These are phyloP conservation scores for Termitomyces bulborhizus DNA, from an alignment of 768 basidiomycete species.

Conservation along the genomic window DNA sequence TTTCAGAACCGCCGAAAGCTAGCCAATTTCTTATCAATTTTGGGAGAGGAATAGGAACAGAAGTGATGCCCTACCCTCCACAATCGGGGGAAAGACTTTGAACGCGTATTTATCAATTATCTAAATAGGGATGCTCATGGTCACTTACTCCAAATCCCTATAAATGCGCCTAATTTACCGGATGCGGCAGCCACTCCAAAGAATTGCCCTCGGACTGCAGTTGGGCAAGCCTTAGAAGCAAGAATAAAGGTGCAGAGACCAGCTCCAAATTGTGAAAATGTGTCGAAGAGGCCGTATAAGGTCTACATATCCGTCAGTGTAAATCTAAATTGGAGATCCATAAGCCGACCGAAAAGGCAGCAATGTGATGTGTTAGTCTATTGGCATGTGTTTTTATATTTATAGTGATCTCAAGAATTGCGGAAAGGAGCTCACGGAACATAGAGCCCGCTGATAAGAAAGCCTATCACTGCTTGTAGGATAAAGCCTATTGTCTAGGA, in stretches of 20 bases:
- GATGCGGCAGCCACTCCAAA: constrained; percentile 82
- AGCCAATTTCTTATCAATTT: not conserved
- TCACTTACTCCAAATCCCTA: constrained; percentile 68
- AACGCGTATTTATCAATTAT: not conserved
- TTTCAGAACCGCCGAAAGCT: constrained; percentile 54
- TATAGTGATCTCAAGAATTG: not conserved
- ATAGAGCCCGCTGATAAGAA: constrained; percentile 65
- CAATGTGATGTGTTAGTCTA: constrained; percentile 53
- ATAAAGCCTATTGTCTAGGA: constrained; percentile 60
- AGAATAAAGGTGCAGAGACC: constrained; percentile 83
- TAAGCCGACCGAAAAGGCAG: constrained; percentile 62
- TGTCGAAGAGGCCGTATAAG: constrained; percentile 64
- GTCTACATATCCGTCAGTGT: constrained; percentile 31
- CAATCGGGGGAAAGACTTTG: constrained; percentile 59
- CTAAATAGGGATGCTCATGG: not conserved
- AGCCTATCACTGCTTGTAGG: constrained; percentile 29
- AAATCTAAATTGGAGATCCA: constrained; percentile 18
- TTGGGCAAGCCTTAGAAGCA: constrained; percentile 77
- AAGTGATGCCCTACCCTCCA: constrained; percentile 34
- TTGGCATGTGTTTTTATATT: constrained; percentile 10
- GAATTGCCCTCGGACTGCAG: constrained; percentile 76
- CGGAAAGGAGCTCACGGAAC: constrained; percentile 23
- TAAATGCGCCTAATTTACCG: constrained; percentile 82
- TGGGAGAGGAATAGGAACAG: not conserved
- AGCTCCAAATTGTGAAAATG: constrained; percentile 83